Evolutionary conservation across 2,329 filamentous ascomycete species (phyloP), one percentile per base, ranked within the genome.

Genomic region (Dichotomopilus funicola): DNA sequence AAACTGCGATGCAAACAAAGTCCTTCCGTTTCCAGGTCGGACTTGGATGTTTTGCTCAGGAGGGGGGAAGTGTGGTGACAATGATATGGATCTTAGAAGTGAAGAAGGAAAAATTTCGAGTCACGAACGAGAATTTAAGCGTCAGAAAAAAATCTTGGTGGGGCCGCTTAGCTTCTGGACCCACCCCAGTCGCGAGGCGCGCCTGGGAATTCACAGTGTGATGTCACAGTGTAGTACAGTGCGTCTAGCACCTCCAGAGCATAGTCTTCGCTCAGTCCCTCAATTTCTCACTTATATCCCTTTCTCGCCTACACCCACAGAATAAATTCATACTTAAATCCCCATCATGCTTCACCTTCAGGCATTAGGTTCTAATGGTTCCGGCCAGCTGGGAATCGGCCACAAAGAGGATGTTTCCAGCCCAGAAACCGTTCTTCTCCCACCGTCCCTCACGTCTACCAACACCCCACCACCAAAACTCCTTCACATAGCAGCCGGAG

Each of bases 321-420:
- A 27, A 10, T 13, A 40, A 33, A 12, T 6, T 3, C 1, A 44
- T 19, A 11, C 41, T 6, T 8, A 7, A n/a, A 19, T 8, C 34
- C 6, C 3, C 5, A 36, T 11, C 38, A 56, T 56, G 51, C 31
- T 49, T 12, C 36, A 53, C 27, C 50, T 59, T 11, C 59, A 55
- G 55, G 62, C 87, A 2, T 76, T 91, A 47, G 88, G 88, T 36
- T 91, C 88, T 4, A 91, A 91, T 64, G 85, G 87, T 45, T 89
- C 84, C 1, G 86, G 86, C 37, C 88, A 91, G 66, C 76, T 91
- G 8, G 87, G 85, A 42, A 79, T 90, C 56, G 82, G 82, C 19
- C 87, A 90, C 68, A 77, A 75, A 58, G 82, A 89, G 66, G 87
- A 91, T 64, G 82, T 88, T 48, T 86, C 85, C 1, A 74, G 81